Evolutionary conservation across 2,329 filamentous ascomycete genomes (phyloP).

Genomic region (Colletotrichum horii): DNA sequence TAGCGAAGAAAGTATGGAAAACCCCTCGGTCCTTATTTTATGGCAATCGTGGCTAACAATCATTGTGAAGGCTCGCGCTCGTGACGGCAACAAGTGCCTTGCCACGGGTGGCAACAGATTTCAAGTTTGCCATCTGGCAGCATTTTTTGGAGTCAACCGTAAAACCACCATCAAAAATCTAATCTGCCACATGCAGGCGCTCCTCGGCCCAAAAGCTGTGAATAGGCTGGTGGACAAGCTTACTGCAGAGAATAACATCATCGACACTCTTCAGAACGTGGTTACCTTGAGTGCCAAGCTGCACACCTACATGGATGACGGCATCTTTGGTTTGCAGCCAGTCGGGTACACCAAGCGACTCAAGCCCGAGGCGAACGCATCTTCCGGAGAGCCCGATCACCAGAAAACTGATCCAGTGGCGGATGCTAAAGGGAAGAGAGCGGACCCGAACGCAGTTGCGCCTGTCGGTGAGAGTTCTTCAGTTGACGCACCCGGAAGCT

Average conservation of each 20-base stretch:
- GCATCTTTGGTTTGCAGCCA: neutral
- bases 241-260: accelerated
- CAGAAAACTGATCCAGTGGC: too few species aligned
- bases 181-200: accelerated
- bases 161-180: neutral
- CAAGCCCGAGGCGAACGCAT: neutral
- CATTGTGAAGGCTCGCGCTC: neutral
- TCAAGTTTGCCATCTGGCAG: neutral
- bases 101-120: accelerated
- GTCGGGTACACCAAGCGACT: too few species aligned
- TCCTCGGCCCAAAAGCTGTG: neutral
- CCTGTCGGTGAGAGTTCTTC: too few species aligned
- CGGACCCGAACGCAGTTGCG: too few species aligned
- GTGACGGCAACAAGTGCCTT: neutral
- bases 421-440: too few species aligned
- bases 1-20: neutral
- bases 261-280: neutral
- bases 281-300: neutral
- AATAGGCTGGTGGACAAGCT: neutral
- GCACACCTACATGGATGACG: neutral
- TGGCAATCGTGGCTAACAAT: neutral
- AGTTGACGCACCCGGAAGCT: too few species aligned
- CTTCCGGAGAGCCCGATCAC: neutral
- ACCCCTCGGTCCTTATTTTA: neutral
- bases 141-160: neutral